Conservation (phyloP, 768 basidiomycete species). For the Tulasnella sp. region DNA sequence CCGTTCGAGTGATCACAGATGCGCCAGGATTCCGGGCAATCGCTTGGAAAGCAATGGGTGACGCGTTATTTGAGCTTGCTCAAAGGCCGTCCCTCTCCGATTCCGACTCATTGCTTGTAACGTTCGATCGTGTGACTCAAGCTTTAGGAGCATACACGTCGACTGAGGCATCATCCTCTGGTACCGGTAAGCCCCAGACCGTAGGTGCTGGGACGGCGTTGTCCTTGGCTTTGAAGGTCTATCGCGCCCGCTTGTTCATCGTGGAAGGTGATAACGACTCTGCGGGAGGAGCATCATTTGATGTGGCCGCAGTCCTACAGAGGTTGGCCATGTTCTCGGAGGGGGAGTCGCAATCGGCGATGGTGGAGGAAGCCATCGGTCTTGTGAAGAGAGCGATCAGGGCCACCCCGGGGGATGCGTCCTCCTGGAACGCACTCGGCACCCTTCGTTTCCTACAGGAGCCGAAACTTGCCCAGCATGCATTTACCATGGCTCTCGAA, state of each 20-base stretch:
- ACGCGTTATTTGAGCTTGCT: slow-evolving; percentile 62
- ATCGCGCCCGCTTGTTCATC: background rate
- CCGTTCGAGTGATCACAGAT: slow-evolving; percentile 39
- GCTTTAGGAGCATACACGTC: background rate
- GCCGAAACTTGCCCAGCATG: slow-evolving; percentile 75
- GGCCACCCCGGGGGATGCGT: slow-evolving; percentile 56
- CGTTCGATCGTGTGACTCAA: background rate
- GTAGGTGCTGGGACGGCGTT: background rate
- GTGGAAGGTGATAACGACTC: slow-evolving; percentile 30
- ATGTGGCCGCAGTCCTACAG: slow-evolving; percentile 56
- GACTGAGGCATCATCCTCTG: too few relatives aligned
- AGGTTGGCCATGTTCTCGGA: slow-evolving; percentile 32
- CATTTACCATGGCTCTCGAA: slow-evolving; percentile 82
- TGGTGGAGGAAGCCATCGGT: slow-evolving; percentile 36
- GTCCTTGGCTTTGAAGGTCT: background rate
- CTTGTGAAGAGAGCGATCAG: slow-evolving; percentile 63
- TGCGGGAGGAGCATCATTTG: slow-evolving; percentile 57
- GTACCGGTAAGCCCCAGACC: background rate
- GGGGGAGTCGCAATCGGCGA: slow-evolving; percentile 27
- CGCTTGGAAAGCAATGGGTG: slow-evolving; percentile 76
- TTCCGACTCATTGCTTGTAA: background rate
- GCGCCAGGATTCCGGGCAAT: slow-evolving; percentile 56
- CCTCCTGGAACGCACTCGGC: slow-evolving; percentile 78
- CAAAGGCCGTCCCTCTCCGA: slow-evolving; percentile 40
- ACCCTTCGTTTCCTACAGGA: slow-evolving; percentile 55